Percentiles rank a stretch among this genome's conserved stretches.
Conservation (phyloP, 1,139 yeast species). For the Suhomyces kunorum region DNA sequence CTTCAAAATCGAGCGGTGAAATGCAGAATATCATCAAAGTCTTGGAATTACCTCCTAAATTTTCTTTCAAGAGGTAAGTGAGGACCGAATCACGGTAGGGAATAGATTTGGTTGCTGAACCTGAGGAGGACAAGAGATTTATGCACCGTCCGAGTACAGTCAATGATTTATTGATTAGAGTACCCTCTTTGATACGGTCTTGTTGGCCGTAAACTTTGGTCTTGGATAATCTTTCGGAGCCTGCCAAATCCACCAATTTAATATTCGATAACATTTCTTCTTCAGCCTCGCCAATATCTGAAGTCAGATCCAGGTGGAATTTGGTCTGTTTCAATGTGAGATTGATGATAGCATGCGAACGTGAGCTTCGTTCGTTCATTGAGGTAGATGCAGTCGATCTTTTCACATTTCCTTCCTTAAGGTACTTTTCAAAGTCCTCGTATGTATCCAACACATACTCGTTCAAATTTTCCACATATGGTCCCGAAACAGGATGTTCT, state of each 20-base stretch:
- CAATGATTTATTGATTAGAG: slow-evolving; percentile 70
- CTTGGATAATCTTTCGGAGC: slow-evolving; percentile 68
- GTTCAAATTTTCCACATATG: slow-evolving; percentile 65
- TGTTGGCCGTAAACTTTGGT: slow-evolving; percentile 63
- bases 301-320: slow-evolving; percentile 26
- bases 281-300: slow-evolving; percentile 49
- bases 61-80: slow-evolving; percentile 72
- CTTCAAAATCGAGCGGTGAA: slow-evolving; percentile 75
- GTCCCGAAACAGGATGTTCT: slow-evolving; percentile 63
- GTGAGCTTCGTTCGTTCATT: slow-evolving; percentile 67
- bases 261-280: slow-evolving; percentile 59
- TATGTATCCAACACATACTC: slow-evolving; percentile 49
- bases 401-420: slow-evolving; percentile 49
- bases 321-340: slow-evolving; percentile 59
- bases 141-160: slow-evolving; percentile 78
- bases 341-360: slow-evolving; percentile 80
- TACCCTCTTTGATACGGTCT: slow-evolving; percentile 69
- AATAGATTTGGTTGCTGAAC: slow-evolving; percentile 25
- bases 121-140: slow-evolving; percentile 48
- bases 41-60: slow-evolving; percentile 72
- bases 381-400: slow-evolving; percentile 70
- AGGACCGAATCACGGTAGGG: slow-evolving; percentile 75
- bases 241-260: slow-evolving; percentile 78
- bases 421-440: slow-evolving; percentile 44
- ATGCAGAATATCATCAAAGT: slow-evolving; percentile 77